These are phyloP conservation scores for Neospora caninum DNA, from an alignment of 169 alveolate genomes.

Conservation along the genomic window DNA sequence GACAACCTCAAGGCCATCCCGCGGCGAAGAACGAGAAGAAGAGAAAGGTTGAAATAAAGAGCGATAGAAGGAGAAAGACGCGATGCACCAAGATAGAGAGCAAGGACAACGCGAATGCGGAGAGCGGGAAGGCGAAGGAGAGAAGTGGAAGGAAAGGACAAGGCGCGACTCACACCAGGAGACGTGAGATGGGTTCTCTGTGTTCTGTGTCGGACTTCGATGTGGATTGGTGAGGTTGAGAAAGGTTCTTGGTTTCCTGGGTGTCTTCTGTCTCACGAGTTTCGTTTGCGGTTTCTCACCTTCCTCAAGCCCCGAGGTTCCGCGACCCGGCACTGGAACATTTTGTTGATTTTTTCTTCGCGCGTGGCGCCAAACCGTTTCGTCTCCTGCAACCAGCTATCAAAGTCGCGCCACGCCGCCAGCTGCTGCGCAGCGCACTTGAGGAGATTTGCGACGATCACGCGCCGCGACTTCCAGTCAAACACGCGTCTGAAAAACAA, in stretches of 20 bases:
- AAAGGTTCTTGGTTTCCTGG: neutral
- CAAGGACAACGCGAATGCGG: neutral
- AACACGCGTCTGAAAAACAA: conserved; percentile 39
- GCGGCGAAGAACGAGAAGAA: neutral
- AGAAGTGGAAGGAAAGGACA: neutral
- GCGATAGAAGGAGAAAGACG: neutral
- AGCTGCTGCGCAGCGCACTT: conserved; percentile 46
- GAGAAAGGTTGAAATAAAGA: neutral
- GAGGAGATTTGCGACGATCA: conserved; percentile 43
- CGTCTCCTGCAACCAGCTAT: conserved; percentile 9
- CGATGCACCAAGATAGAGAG: neutral
- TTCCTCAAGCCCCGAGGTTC: conserved; percentile 63
- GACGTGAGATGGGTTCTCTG: too few species aligned
- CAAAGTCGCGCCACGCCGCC: conserved; percentile 2
- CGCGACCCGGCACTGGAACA: conserved; percentile 50
- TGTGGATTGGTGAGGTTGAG: neutral
- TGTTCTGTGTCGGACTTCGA: too few species aligned
- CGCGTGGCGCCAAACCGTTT: conserved; percentile 26
- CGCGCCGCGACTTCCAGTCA: conserved; percentile 41
- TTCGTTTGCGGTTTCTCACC: neutral
- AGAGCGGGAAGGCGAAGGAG: neutral
- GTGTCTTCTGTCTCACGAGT: neutral
- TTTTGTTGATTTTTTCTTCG: conserved; percentile 53
- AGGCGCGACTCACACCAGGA: too few species aligned
- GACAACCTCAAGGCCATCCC: neutral